Base-by-base conservation (phyloP, 768 basidiomycete genomes). In the Suillus placidus region DNA sequence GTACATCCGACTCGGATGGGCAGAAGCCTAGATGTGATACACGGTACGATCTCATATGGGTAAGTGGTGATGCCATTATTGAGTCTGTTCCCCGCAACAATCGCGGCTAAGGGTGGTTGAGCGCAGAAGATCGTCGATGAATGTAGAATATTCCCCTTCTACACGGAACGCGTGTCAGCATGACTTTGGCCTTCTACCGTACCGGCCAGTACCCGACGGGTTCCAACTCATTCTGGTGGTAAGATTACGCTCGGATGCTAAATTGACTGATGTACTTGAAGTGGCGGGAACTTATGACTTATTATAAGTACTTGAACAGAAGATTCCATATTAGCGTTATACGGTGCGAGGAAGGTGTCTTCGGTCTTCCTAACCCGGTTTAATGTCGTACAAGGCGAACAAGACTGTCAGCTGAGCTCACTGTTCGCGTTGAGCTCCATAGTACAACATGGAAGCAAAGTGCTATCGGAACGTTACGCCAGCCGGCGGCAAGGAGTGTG, bases 251-350 rank as follows among this genome's bases (percentile, higher is more conserved):
- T 55, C 54, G 10, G 18, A 56, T 3, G 18, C 49, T 51, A 51
- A 51, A 51, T 30, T 26, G n/a, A n/a, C n/a, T n/a, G 47, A 5
- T 10, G 49, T 6, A 52, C 16, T 38, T 38, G 51, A 32, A 35
- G 55, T 56, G 56, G 38, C 58, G 58, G 58, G 38, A 60, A 60
- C 12, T 38, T 42, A 18, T 1, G 9, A 42, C 18, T 60, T 60
- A 60, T 60, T 60, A 60, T 60, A 30, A 13, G 38, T 32, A 60
- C 58, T 60, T 60, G 40, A 10, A 60, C 10, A 60, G 58, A 60
- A 60, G 38, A 60, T 38, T 60, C 58, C 38, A 58, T 40, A 58
- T 58, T 30, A 4, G 57, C 57, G n/a, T 40, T 18, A 40, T 58
- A 26, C 14, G 7, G 49, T 45, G 42, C 18, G 23, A 26, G 45